Base-by-base conservation (phyloP, 2,329 filamentous ascomycete species). In the Aspergillus sp. region DNA sequence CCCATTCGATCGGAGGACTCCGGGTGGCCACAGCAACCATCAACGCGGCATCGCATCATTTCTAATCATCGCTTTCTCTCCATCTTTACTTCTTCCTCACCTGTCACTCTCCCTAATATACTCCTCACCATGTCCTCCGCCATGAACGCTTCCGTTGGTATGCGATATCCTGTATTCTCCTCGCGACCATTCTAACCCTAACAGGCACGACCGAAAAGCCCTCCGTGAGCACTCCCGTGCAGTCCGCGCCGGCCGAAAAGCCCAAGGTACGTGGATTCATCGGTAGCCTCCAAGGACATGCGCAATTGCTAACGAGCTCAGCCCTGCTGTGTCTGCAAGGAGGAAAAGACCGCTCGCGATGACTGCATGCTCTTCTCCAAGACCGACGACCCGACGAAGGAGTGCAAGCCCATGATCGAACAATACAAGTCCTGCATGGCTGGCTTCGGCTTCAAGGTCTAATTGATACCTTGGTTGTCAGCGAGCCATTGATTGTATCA, bases 351-450 rank as follows among this genome's bases (percentile, higher is more conserved):
- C 36, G 83, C 83, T 63, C 90, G 94, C 58, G 94, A 99, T 77
- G 92, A 99, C 76, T 99, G 94, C 81, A 97, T 99, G 93, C 88
- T 99, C 52, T 97, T 97, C 79, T 96, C 91, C 51, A 91, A 84
- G 58, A 82, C 89, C 56, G 81, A 87, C 67, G 88, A 97, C 69
- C 90, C 94, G 36, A 60, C 66, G 10, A 83, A 89, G 64, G 91
- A 95, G 66, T 99, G 94, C 81, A 82, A 86, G 73, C 82, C 86
- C 47, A 82, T 90, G 57, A 88, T 99, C 58, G 84, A 90, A 23
- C 86, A 89, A 69, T 99, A 99, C 78, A 87, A 86, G 76, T 85
- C 76, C 62, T 99, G 94, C 74, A 97, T 99, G 94, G 85, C 86
- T 53, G 88, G 91, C 10, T 97, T 88, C 67, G 94, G 94, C 14